phyloP scores from a whole-genome alignment of 2,329 filamentous ascomycete genomes.

The Penicillium crustosum region DNA sequence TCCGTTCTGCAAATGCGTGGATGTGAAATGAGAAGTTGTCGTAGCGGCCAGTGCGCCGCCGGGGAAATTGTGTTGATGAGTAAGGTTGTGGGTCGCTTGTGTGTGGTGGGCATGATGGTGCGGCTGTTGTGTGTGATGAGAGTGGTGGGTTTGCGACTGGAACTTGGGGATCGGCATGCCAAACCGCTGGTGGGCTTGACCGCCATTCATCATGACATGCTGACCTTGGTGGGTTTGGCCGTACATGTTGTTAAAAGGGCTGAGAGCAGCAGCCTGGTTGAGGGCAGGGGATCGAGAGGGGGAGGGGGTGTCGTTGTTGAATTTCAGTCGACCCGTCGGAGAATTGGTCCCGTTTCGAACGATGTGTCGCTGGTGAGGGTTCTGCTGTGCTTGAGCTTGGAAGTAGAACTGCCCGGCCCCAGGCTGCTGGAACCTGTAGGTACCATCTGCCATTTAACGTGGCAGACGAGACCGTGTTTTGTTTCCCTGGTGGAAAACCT shows the following conservation, averaged over 20 bases:
- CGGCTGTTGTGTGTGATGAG: conserved; percentile 45
- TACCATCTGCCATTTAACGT: conserved; percentile 57
- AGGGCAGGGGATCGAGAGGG: conserved; percentile 49
- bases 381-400: conserved; percentile 45
- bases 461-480: conserved; percentile 47
- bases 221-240: conserved; percentile 49
- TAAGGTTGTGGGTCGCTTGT: conserved; percentile 44
- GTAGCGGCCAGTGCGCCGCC: conserved; percentile 47
- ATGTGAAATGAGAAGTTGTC: conserved; percentile 58
- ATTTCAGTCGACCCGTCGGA: conserved; percentile 47
- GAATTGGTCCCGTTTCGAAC: conserved; percentile 49
- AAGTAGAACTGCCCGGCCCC: conserved; percentile 53
- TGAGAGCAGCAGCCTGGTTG: conserved; percentile 44
- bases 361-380: conserved; percentile 45
- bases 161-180: conserved; percentile 51
- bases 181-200: conserved; percentile 50
- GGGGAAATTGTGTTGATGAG: conserved; percentile 53
- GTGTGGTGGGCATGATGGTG: conserved; percentile 47
- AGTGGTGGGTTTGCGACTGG: conserved; percentile 48
- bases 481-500: conserved; percentile 31
- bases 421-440: conserved; percentile 56
- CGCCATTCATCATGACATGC: conserved; percentile 53
- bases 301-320: conserved; percentile 49
- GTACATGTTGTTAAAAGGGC: conserved; percentile 49
- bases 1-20: conserved; percentile 60